Conservation (phyloP, 1,284 basidiomycete species). For the Puccinia polysora region DNA sequence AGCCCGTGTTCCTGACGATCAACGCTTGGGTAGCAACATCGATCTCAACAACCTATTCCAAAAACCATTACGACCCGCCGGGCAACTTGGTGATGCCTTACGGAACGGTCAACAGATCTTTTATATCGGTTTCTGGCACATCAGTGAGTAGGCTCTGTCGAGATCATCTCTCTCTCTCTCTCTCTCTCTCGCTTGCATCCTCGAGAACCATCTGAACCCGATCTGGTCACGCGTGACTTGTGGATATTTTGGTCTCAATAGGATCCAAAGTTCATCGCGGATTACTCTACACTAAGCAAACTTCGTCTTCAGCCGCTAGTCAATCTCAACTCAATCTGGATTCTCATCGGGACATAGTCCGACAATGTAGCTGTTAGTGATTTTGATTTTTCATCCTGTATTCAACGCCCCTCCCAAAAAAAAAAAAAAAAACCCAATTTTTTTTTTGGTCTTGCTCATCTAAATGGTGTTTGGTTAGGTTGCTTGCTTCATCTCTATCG, state of each 20-base stretch:
- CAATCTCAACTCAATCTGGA: constrained; percentile 24
- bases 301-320: not conserved
- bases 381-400: not conserved
- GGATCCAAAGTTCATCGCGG: constrained; percentile 42
- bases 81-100: constrained; percentile 12
- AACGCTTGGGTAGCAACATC: constrained; percentile 17
- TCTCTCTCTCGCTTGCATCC: no score
- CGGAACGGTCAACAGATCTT: constrained; percentile 42
- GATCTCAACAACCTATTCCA: constrained; percentile 5
- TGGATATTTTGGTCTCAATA: not conserved
- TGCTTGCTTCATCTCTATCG: constrained; percentile 39
- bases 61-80: constrained; percentile 9
- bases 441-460: no score
- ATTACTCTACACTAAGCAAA: constrained; percentile 26
- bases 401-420: no score
- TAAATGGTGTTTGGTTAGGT: not conserved
- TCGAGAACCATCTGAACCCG: not conserved
- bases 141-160: not conserved
- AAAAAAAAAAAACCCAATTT: no score
- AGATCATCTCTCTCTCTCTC: not conserved
- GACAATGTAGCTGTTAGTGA: constrained; percentile 12
- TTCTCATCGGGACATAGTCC: constrained; percentile 36
- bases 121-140: constrained; percentile 41
- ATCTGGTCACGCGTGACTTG: not conserved
- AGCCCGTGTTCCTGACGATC: constrained; percentile 18